phyloP scores from a whole-genome alignment of 306 rosid species.

The Cyclanthera cordifolia region DNA sequence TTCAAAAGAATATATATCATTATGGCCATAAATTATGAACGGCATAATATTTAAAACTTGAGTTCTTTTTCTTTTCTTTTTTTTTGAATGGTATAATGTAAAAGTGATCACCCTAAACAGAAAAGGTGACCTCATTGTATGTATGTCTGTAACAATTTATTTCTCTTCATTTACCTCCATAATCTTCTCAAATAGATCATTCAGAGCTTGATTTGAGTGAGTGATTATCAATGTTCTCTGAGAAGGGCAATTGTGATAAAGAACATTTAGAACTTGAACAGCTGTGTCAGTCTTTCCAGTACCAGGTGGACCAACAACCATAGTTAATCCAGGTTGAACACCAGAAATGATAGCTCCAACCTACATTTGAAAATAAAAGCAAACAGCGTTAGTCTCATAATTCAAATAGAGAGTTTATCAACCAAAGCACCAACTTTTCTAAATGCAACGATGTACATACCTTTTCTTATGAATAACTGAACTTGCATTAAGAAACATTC shows the following conservation, averaged over 20 bases:
- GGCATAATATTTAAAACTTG: no score
- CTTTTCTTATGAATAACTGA: background rate
- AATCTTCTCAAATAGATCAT: slow-evolving; percentile 95
- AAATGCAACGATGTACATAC: background rate
- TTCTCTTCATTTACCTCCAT: slow-evolving; percentile 46
- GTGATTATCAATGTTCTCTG: slow-evolving; percentile 94
- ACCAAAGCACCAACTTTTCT: background rate
- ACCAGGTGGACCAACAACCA: slow-evolving; percentile 99
- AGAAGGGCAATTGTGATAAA: slow-evolving; percentile 92
- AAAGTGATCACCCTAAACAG: background rate
- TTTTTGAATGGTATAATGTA: no score
- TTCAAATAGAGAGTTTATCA: slow-evolving; percentile 2
- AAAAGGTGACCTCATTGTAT: background rate
- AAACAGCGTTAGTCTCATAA: background rate
- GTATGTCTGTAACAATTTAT: background rate
- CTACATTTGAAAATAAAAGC: slow-evolving; percentile 23
- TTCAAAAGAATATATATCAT: background rate
- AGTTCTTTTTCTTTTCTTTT: no score
- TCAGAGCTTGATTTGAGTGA: slow-evolving; percentile 93
- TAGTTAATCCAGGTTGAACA: slow-evolving; percentile 90
- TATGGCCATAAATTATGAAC: background rate
- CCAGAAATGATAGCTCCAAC: slow-evolving; percentile 88
- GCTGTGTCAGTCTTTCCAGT: slow-evolving; percentile 99
- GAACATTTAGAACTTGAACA: slow-evolving; percentile 89
- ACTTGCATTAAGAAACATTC: background rate